Percentiles rank a stretch among this genome's conserved stretches.
phyloP scores from a whole-genome alignment of 169 alveolate genomes.

The Plasmodium gonderi region DNA sequence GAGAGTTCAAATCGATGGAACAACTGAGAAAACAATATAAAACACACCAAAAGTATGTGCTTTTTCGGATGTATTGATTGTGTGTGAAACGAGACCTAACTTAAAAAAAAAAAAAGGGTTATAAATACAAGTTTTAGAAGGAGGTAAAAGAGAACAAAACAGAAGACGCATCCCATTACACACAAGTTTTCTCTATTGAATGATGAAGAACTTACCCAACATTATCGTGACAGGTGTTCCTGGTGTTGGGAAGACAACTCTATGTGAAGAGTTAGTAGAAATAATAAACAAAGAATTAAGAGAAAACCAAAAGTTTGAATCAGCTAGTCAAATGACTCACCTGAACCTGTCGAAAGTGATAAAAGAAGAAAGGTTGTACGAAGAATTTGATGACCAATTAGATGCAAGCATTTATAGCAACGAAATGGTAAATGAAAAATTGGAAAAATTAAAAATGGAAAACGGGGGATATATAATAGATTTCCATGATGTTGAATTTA shows the following conservation, averaged over 20 bases:
- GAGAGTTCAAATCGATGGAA: too few relatives aligned
- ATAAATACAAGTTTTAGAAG: too few relatives aligned
- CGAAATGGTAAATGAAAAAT: slow-evolving; percentile 64
- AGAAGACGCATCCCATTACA: too few relatives aligned
- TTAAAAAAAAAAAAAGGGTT: too few relatives aligned
- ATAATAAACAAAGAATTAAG: slow-evolving; percentile 5
- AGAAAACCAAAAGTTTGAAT: not conserved
- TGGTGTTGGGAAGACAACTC: slow-evolving; percentile 82
- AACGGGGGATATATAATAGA: slow-evolving; percentile 78
- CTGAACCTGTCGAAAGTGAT: slow-evolving; percentile 79
- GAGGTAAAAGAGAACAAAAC: too few relatives aligned
- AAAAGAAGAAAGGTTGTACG: slow-evolving; percentile 74
- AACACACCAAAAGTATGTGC: too few relatives aligned
- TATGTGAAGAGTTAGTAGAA: slow-evolving; percentile 68
- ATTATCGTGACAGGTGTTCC: slow-evolving; percentile 84
- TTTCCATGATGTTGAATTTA: slow-evolving; percentile 80
- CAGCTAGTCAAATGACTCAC: slow-evolving; percentile 39
- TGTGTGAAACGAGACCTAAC: too few relatives aligned
- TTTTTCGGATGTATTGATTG: too few relatives aligned
- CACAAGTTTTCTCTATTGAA: not conserved
- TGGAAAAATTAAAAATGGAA: slow-evolving; percentile 30
- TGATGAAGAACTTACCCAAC: slow-evolving; percentile 60
- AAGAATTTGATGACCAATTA: slow-evolving; percentile 82
- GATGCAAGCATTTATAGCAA: slow-evolving; percentile 81
- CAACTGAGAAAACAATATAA: too few relatives aligned